These are phyloP conservation scores for Brassica carinata DNA, from an alignment of 345 rosid species.

Conservation along the genomic window DNA sequence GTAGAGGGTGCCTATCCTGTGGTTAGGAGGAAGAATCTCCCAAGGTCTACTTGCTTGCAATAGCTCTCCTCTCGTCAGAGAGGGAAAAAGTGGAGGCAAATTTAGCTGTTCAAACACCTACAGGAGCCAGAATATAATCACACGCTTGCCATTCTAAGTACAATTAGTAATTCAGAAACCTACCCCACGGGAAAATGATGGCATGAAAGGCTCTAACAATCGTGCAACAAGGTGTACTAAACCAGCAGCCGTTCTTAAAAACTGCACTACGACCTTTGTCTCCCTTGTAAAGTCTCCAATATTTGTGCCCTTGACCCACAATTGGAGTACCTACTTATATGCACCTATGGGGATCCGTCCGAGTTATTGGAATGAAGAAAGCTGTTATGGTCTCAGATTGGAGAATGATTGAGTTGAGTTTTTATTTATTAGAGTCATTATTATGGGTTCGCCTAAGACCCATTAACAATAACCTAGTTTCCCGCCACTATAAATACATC, in stretches of 20 bases:
- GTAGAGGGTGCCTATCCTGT: not conserved
- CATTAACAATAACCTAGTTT: no score
- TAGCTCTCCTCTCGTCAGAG: slow-evolving; percentile 60
- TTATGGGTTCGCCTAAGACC: no score
- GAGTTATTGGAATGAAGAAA: no score
- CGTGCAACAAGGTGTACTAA: slow-evolving; percentile 80
- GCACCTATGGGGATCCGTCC: not conserved
- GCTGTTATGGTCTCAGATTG: not conserved
- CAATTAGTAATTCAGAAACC: slow-evolving; percentile 9
- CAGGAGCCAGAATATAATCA: no score
- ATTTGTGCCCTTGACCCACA: slow-evolving; percentile 38
- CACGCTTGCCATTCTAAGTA: no score
- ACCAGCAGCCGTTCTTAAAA: slow-evolving; percentile 70
- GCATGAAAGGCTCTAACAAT: slow-evolving; percentile 87
- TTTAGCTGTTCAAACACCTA: slow-evolving; percentile 66
- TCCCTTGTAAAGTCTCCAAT: slow-evolving; percentile 87
- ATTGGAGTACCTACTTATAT: not conserved
- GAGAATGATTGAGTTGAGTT: not conserved
- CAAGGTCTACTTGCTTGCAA: slow-evolving; percentile 66
- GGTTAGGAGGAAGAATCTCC: slow-evolving; percentile 52
- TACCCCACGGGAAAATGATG: slow-evolving; percentile 80
- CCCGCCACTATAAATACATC: no score
- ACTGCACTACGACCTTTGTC: slow-evolving; percentile 65
- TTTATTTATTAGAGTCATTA: no score
- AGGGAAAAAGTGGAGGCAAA: slow-evolving; percentile 59